A percentile compares a stretch with the other conserved stretches of the same genome.
phyloP scores from a whole-genome alignment of 2,329 filamentous ascomycete species.

The Pleoardoris graminearum region DNA sequence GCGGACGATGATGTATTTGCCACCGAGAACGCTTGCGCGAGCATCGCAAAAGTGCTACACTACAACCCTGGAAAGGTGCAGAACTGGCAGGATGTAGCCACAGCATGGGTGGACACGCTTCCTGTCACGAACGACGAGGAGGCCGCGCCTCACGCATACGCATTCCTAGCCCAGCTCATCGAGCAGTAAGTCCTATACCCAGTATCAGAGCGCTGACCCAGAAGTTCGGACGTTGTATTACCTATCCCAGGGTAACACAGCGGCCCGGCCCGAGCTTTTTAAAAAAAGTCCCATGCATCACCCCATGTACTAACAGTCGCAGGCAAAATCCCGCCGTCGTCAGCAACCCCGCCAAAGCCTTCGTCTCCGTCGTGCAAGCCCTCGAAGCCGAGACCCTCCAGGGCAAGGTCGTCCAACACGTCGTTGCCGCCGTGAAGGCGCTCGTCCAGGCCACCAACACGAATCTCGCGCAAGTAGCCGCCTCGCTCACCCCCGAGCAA shows the following conservation, averaged over 20 bases:
- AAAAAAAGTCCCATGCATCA: not conserved
- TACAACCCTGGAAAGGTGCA: conserved; percentile 78
- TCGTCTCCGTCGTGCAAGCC: conserved; percentile 82
- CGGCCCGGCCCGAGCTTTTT: too few species aligned
- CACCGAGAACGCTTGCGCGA: conserved; percentile 95
- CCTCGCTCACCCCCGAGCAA: conserved; percentile 75
- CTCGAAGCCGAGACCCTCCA: conserved; percentile 89
- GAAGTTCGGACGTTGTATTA: too few species aligned
- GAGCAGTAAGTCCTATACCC: conserved; percentile 92
- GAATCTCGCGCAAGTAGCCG: conserved; percentile 75
- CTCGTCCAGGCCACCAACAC: conserved; percentile 74
- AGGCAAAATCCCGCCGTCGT: conserved; percentile 87
- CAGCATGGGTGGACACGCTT: conserved; percentile 88
- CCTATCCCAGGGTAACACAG: not conserved
- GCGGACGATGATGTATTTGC: conserved; percentile 94
- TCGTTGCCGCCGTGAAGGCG: conserved; percentile 76
- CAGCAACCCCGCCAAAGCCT: conserved; percentile 76
- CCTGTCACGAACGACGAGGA: conserved; percentile 96
- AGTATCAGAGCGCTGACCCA: too few species aligned
- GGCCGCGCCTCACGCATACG: conserved; percentile 93
- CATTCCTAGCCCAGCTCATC: conserved; percentile 87
- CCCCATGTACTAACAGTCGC: not conserved
- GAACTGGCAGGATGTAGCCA: conserved; percentile 74
- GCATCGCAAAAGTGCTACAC: conserved; percentile 95
- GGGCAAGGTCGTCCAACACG: conserved; percentile 76